These are phyloP conservation scores for Ochetophila trinervis DNA, from an alignment of 306 rosid species.

Conservation along the genomic window DNA sequence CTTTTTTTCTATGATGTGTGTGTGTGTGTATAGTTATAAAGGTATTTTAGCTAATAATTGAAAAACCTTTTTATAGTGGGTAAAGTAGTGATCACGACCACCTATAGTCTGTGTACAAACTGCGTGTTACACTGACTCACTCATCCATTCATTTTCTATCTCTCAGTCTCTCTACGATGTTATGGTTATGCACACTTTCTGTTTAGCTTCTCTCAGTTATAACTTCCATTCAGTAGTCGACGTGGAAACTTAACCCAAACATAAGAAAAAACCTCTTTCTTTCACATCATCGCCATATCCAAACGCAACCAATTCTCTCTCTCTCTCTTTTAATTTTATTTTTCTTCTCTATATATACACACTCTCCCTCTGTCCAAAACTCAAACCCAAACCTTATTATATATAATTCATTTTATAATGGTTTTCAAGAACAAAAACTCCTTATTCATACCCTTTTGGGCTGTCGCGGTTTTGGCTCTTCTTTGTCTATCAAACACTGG, in stretches of 20 bases:
- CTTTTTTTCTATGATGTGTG: background rate
- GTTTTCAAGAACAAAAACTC: background rate
- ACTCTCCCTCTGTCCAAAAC: no score
- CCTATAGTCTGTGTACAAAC: slow-evolving; percentile 33
- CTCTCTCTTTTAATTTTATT: background rate
- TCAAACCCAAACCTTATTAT: slow-evolving; percentile 5
- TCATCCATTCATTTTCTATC: background rate
- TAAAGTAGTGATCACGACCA: background rate
- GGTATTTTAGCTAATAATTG: no score
- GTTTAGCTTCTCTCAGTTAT: slow-evolving; percentile 17
- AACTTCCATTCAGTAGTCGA: slow-evolving; percentile 19
- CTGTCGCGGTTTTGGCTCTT: background rate
- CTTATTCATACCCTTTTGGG: background rate
- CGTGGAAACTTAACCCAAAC: slow-evolving; percentile 63
- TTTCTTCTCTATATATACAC: slow-evolving; percentile 4
- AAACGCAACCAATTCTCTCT: slow-evolving; percentile 15
- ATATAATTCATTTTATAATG: background rate
- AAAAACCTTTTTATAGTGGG: no score
- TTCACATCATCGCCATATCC: slow-evolving; percentile 14
- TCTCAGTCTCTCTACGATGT: slow-evolving; percentile 4
- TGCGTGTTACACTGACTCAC: slow-evolving; percentile 44
- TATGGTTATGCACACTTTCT: background rate
- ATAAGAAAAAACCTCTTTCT: slow-evolving; percentile 7
- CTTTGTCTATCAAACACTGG: background rate
- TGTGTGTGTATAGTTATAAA: no score